phyloP scores from a whole-genome alignment of 768 basidiomycete genomes.

The Trametes gibbosa region DNA sequence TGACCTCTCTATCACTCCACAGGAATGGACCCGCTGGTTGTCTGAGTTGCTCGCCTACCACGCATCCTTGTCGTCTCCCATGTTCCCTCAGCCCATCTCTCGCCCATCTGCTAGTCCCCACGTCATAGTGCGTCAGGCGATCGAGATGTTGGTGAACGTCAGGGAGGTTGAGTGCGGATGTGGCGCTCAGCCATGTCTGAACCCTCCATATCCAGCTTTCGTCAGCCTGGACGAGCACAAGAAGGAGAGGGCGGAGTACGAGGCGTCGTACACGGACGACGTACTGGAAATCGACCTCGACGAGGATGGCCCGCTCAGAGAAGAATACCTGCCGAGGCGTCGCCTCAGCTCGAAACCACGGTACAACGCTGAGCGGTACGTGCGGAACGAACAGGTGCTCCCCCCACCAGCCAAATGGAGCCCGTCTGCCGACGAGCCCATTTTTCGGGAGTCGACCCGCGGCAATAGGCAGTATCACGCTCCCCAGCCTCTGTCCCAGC shows the following conservation, averaged over 20 bases:
- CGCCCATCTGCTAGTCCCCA: constrained; percentile 73
- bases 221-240: constrained; percentile 67
- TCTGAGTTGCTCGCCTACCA: constrained; percentile 64
- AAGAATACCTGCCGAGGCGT: constrained; percentile 77
- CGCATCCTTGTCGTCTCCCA: constrained; percentile 54
- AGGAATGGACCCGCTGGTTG: constrained; percentile 73
- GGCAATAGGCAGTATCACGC: constrained; percentile 58
- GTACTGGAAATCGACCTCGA: constrained; percentile 75
- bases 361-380: constrained; percentile 24
- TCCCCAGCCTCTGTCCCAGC: constrained; percentile 24
- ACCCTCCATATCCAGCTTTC: constrained; percentile 63
- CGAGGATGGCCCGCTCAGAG: constrained; percentile 77
- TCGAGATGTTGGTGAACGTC: constrained; percentile 66
- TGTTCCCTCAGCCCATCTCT: constrained; percentile 71
- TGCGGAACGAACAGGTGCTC: constrained; percentile 35
- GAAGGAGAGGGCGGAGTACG: constrained; percentile 44
- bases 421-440: constrained; percentile 75
- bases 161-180: constrained; percentile 29
- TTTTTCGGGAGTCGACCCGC: constrained; percentile 53
- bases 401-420: constrained; percentile 83
- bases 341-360: constrained; percentile 42
- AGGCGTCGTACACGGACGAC: constrained; percentile 33
- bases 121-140: constrained; percentile 61
- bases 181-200: constrained; percentile 20
- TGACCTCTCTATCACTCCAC: constrained; percentile 63